Conservation (phyloP, 2,329 filamentous ascomycete genomes). For the Stagonosporopsis vannaccii region DNA sequence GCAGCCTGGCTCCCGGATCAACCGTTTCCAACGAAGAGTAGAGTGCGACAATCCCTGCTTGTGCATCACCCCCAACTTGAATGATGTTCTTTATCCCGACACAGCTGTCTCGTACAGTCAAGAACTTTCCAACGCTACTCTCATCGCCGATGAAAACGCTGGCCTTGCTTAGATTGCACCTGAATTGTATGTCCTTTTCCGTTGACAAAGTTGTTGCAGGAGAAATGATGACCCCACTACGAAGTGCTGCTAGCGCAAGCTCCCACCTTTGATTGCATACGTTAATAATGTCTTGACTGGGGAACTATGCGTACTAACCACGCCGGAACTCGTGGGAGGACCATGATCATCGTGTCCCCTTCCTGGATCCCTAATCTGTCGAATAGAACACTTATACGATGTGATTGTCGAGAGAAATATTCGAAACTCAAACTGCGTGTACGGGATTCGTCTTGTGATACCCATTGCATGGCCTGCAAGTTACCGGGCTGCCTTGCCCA, state of each 20-base stretch:
- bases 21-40: neutral
- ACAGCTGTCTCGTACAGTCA: neutral
- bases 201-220: slow-evolving; percentile 10
- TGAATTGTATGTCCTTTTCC: slow-evolving; percentile 11
- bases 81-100: neutral
- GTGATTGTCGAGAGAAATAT: slow-evolving; percentile 12
- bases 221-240: slow-evolving; percentile 9
- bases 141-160: slow-evolving; percentile 11
- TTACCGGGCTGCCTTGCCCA: slow-evolving; percentile 7
- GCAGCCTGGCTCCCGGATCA: neutral
- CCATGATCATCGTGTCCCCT: slow-evolving; percentile 9
- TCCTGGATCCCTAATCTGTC: slow-evolving; percentile 1
- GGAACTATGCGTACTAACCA: neutral
- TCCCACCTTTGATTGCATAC: slow-evolving; percentile 3
- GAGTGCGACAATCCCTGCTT: neutral
- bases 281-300: neutral
- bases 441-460: slow-evolving; percentile 12
- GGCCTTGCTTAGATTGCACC: slow-evolving; percentile 10
- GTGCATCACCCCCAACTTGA: neutral
- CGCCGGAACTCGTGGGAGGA: slow-evolving; percentile 15
- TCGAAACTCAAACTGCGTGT: slow-evolving; percentile 1
- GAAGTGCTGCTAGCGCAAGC: slow-evolving; percentile 9
- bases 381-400: slow-evolving; percentile 9
- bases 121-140: slow-evolving; percentile 6
- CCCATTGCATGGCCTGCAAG: slow-evolving; percentile 15